Evolutionary conservation across 305 asterid species (phyloP).

Genomic region (Fraxinus latifolia): DNA sequence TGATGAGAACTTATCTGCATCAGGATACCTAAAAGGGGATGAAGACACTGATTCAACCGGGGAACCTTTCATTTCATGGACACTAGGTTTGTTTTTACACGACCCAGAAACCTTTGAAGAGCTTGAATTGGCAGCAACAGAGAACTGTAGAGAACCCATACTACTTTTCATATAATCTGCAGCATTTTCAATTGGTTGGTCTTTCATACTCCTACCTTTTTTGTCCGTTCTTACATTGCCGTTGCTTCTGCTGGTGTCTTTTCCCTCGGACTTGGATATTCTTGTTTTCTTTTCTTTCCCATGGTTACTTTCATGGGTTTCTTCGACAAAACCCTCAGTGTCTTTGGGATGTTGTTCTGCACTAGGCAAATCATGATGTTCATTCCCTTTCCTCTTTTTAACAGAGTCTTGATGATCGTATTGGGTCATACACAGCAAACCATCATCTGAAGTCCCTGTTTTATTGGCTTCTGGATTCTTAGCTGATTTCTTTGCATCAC

Average conservation of each 20-base stretch:
- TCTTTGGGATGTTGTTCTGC: constrained; percentile 36
- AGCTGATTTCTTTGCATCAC: constrained; percentile 32
- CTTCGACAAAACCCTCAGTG: constrained; percentile 42
- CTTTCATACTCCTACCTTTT: constrained; percentile 42
- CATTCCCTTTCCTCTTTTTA: constrained; percentile 66
- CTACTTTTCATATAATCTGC: constrained; percentile 56
- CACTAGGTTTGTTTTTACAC: constrained; percentile 53
- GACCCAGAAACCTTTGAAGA: constrained; percentile 96
- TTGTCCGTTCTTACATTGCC: constrained; percentile 32
- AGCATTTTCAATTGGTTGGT: constrained; percentile 26
- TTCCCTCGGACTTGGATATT: constrained; percentile 61
- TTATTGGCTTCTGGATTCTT: constrained; percentile 37
- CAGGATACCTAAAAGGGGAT: constrained; percentile 66
- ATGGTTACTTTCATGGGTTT: constrained; percentile 42
- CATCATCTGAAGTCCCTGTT: constrained; percentile 41
- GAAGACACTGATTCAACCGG: constrained; percentile 97
- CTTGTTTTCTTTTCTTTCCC: constrained; percentile 72
- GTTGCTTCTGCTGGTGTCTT: constrained; percentile 46
- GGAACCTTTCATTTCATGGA: constrained; percentile 72
- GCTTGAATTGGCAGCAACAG: constrained; percentile 81
- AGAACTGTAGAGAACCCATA: constrained; percentile 51
- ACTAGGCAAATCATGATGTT: constrained; percentile 30
- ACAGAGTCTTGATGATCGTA: constrained; percentile 38
- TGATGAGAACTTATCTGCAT: constrained; percentile 44
- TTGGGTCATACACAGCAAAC: constrained; percentile 39